These are phyloP conservation scores for Rhinocladiella mackenziei DNA, from an alignment of 2,329 filamentous ascomycete species.

Conservation along the genomic window DNA sequence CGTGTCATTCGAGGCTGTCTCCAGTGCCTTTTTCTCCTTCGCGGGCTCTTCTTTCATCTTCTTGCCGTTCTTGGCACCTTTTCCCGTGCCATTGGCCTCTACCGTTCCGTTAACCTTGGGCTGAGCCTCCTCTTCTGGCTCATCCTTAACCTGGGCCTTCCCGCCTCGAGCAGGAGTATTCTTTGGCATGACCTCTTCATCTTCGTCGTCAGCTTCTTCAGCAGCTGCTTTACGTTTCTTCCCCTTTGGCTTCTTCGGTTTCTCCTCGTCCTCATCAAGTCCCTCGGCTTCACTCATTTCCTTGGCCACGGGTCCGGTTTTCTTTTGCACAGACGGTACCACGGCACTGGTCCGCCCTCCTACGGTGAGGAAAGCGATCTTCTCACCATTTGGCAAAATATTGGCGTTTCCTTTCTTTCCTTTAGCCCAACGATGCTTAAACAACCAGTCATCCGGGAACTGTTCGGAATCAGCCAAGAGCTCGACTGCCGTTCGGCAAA, in stretches of 20 bases:
- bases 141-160: constrained; percentile 29
- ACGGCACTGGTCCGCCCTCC: constrained; percentile 88
- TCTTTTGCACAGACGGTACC: constrained; percentile 81
- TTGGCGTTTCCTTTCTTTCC: constrained; percentile 67
- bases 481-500: constrained; percentile 76
- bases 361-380: constrained; percentile 80
- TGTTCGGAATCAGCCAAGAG: constrained; percentile 74
- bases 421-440: constrained; percentile 85
- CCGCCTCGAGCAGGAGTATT: constrained; percentile 31
- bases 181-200: constrained; percentile 20
- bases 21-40: constrained; percentile 43
- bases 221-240: constrained; percentile 37
- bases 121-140: constrained; percentile 9
- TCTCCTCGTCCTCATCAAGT: constrained; percentile 26
- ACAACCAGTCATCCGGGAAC: constrained; percentile 85
- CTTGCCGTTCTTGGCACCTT: constrained; percentile 4
- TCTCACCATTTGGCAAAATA: constrained; percentile 75
- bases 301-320: constrained; percentile 59
- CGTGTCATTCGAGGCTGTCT: constrained; percentile 40
- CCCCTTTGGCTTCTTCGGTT: constrained; percentile 24
- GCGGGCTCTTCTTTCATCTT: constrained; percentile 4
- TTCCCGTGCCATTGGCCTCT: constrained; percentile 1
- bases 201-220: constrained; percentile 24
- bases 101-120: constrained; percentile 1
- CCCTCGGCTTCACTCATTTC: constrained; percentile 42